phyloP scores from a whole-genome alignment of 345 rosid species.

The Citrus glauca region DNA sequence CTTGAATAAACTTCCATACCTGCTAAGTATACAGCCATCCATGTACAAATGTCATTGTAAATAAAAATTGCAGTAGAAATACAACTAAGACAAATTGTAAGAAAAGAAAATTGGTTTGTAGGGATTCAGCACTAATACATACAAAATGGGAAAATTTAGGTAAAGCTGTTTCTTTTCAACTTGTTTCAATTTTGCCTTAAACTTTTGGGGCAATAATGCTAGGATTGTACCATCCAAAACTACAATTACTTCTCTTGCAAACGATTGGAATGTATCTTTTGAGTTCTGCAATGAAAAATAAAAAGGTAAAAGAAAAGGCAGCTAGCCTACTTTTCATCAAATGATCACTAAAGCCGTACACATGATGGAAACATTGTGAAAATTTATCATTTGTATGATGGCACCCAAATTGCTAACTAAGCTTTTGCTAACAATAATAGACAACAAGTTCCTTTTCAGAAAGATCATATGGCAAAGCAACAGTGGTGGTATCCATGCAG shows the following conservation, averaged over 20 bases:
- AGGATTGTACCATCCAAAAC: background rate
- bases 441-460: background rate
- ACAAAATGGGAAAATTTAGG: background rate
- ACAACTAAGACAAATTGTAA: background rate
- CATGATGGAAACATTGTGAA: background rate
- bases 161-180: background rate
- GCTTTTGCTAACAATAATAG: background rate
- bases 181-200: background rate
- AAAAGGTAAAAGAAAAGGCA: background rate
- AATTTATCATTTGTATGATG: background rate
- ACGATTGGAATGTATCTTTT: background rate
- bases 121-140: background rate
- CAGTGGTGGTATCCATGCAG: background rate
- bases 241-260: background rate
- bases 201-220: background rate
- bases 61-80: background rate
- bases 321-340: background rate
- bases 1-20: slow-evolving; percentile 77
- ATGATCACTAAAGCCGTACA: background rate
- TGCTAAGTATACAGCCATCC: slow-evolving; percentile 10
- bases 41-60: background rate
- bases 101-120: background rate
- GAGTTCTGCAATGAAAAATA: background rate
- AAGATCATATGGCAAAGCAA: background rate
- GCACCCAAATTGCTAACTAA: background rate